phyloP scores from a whole-genome alignment of 805 yeast genomes.

The Nakazawaea ernobii region DNA sequence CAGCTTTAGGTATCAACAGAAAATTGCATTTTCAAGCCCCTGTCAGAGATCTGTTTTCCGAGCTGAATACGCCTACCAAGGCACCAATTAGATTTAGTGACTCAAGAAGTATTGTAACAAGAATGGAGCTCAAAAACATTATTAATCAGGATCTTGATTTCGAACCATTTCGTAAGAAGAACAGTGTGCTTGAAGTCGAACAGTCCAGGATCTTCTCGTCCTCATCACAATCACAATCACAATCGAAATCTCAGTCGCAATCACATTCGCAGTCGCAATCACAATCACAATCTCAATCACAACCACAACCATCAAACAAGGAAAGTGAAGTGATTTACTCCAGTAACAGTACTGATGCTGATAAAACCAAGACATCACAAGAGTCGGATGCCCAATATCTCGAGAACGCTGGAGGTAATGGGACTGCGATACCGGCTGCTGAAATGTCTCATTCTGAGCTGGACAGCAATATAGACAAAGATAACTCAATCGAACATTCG shows the following conservation, averaged over 20 bases:
- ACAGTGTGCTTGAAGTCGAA: conserved; percentile 4
- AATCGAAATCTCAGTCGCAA: background rate
- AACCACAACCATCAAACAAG: background rate
- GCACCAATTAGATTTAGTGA: background rate
- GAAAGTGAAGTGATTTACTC: conserved; percentile 2
- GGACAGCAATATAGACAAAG: background rate
- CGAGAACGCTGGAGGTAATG: background rate
- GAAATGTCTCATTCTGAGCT: too few species aligned
- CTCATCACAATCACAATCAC: conserved; percentile 1
- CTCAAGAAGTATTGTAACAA: background rate
- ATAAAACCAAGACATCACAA: background rate
- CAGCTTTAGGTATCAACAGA: background rate
- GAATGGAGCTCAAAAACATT: background rate
- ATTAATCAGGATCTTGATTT: background rate
- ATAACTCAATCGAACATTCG: background rate
- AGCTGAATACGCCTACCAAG: background rate
- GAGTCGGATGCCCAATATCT: background rate
- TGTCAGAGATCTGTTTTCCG: background rate
- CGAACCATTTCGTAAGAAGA: background rate
- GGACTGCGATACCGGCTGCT: too few species aligned
- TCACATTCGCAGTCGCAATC: background rate
- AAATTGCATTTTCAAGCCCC: background rate
- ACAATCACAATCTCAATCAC: background rate
- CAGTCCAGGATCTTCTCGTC: background rate
- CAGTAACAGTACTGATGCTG: background rate